These are phyloP conservation scores for Schizosaccharomyces octosporus DNA, from an alignment of 805 yeast species.

Conservation along the genomic window DNA sequence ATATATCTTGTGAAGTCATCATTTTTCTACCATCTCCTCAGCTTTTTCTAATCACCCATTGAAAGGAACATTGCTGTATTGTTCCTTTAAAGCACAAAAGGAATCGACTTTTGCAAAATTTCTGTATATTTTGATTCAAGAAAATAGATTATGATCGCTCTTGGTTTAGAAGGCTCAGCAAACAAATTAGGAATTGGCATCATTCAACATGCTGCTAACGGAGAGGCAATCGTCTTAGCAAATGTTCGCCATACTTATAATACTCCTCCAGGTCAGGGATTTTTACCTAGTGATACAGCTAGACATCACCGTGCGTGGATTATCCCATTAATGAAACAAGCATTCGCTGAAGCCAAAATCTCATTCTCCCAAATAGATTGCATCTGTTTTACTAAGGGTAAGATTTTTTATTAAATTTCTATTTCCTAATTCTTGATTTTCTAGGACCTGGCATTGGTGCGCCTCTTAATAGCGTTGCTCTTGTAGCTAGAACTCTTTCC, in stretches of 20 bases:
- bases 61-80: too few relatives aligned
- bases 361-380: slow-evolving; percentile 16
- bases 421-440: neutral
- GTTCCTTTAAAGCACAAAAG: neutral
- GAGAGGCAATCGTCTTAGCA: slow-evolving; percentile 47
- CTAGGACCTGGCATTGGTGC: slow-evolving; percentile 99
- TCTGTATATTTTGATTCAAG: neutral
- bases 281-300: slow-evolving; percentile 87
- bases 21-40: too few relatives aligned
- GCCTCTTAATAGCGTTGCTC: slow-evolving; percentile 75
- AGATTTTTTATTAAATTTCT: too few relatives aligned
- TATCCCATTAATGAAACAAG: slow-evolving; percentile 42
- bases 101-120: neutral
- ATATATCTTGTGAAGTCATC: too few relatives aligned
- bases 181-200: slow-evolving; percentile 89
- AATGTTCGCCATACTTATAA: slow-evolving; percentile 85
- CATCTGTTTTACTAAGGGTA: slow-evolving; percentile 48
- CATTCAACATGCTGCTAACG: slow-evolving; percentile 40
- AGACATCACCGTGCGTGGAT: slow-evolving; percentile 92
- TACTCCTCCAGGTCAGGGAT: slow-evolving; percentile 97
- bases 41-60: too few relatives aligned
- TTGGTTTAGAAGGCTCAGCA: slow-evolving; percentile 94
- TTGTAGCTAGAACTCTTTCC: slow-evolving; percentile 71
- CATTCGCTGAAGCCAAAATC: slow-evolving; percentile 38
- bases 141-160: slow-evolving; percentile 22